Evolutionary conservation across 768 basidiomycete species (phyloP).

Genomic region (Multifurca ochricompacta): DNA sequence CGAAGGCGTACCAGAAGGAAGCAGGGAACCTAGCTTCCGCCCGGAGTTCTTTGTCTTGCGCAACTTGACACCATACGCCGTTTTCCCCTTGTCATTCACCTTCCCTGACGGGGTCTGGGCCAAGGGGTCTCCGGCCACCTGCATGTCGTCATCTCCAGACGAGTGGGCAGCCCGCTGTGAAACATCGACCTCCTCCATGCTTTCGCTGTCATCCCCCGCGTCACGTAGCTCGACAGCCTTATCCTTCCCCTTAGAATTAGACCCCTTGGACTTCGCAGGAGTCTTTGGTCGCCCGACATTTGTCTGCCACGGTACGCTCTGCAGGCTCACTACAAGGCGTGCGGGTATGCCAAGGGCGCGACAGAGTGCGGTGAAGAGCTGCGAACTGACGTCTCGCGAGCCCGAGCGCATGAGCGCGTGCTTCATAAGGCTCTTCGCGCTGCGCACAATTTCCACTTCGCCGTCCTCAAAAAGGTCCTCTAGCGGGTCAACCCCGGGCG

Average conservation of each 20-base stretch:
- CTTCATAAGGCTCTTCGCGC: conserved; percentile 87
- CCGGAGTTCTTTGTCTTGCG: conserved; percentile 49
- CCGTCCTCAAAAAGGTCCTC: conserved; percentile 40
- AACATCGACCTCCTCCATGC: conserved; percentile 33
- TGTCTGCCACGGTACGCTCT: conserved; percentile 87
- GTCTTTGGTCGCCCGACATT: conserved; percentile 50
- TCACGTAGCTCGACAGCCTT: conserved; percentile 27
- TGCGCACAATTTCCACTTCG: conserved; percentile 57
- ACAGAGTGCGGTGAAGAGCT: conserved; percentile 86
- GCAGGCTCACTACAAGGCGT: conserved; percentile 81
- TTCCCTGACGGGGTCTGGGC: conserved; percentile 28
- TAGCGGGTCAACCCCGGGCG: conserved; percentile 20
- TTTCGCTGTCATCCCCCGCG: conserved; percentile 31
- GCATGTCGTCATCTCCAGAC: conserved; percentile 34
- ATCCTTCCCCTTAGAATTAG: conserved; percentile 30
- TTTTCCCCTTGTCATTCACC: conserved; percentile 45
- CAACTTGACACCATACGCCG: conserved; percentile 48
- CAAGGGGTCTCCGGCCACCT: conserved; percentile 32
- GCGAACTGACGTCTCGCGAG: conserved; percentile 78
- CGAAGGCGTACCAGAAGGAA: conserved; percentile 3
- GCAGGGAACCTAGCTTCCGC: conserved; percentile 32
- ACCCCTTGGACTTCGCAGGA: conserved; percentile 34
- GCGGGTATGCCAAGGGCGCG: conserved; percentile 81
- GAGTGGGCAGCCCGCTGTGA: conserved; percentile 22
- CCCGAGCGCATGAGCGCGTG: conserved; percentile 76